Percentiles rank a stretch among this genome's conserved stretches.
Conservation (phyloP, 1,284 basidiomycete genomes). For the Kwoniella shivajii region DNA sequence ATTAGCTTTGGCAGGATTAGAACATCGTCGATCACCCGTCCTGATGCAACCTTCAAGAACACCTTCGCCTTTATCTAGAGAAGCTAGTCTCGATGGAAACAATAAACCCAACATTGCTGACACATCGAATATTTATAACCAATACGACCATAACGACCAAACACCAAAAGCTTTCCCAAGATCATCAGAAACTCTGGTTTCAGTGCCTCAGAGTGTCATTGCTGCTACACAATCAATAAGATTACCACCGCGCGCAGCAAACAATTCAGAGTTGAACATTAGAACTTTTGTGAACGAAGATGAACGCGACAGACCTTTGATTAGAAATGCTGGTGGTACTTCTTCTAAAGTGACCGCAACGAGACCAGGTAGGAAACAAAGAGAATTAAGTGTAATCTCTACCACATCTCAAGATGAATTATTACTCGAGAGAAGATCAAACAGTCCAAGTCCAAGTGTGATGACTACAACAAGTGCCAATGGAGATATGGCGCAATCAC, state of each 20-base stretch:
- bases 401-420: constrained; percentile 32
- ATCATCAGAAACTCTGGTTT: constrained; percentile 11
- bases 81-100: constrained; percentile 19
- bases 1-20: constrained; percentile 34
- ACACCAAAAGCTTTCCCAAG: constrained; percentile 11
- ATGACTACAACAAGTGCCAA: background rate
- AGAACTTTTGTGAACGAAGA: constrained; percentile 18
- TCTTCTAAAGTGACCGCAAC: no score
- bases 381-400: constrained; percentile 31
- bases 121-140: no score
- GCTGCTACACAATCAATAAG: constrained; percentile 31
- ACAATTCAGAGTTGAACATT: constrained; percentile 10
- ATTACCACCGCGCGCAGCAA: constrained; percentile 34
- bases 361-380: constrained; percentile 10
- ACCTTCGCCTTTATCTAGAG: constrained; percentile 34
- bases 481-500: background rate
- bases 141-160: constrained; percentile 7
- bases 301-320: constrained; percentile 23
- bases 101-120: no score
- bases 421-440: constrained; percentile 11
- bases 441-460: constrained; percentile 2
- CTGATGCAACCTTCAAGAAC: constrained; percentile 21
- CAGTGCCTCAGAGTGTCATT: constrained; percentile 20
- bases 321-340: constrained; percentile 14
- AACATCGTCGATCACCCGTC: constrained; percentile 33